Conservation (phyloP, 2,329 filamentous ascomycete species). For the Aspergillus sp. region DNA sequence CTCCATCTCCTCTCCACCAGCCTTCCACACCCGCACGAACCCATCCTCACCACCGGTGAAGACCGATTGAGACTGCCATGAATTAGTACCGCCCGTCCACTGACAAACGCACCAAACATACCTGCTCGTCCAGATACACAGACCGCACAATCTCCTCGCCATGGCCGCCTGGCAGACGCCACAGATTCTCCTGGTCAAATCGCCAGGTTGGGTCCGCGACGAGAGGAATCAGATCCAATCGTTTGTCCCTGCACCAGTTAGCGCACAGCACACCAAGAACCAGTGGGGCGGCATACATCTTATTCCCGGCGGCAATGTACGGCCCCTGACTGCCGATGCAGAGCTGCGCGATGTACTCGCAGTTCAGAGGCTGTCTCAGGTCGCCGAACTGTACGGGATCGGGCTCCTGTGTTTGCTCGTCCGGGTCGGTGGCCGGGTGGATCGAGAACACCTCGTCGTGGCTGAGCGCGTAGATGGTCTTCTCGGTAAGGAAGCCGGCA, state of each 20-base stretch:
- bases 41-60: conserved; percentile 48
- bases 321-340: conserved; percentile 42
- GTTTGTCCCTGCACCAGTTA: conserved; percentile 30
- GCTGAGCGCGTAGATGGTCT: conserved; percentile 57
- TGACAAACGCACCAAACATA: conserved; percentile 20
- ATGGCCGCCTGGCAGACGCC: conserved; percentile 47
- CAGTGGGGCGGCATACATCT: conserved; percentile 38
- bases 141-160: conserved; percentile 49
- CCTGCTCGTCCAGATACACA: conserved; percentile 43
- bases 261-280: neutral
- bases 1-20: conserved; percentile 17
- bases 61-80: conserved; percentile 33
- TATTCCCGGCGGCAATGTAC: conserved; percentile 49
- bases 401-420: conserved; percentile 46
- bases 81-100: conserved; percentile 1
- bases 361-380: conserved; percentile 52
- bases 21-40: conserved; percentile 38
- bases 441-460: conserved; percentile 62
- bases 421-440: conserved; percentile 52
- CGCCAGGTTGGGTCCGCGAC: conserved; percentile 34
- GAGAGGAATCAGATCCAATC: conserved; percentile 44
- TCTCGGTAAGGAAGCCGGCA: conserved; percentile 55
- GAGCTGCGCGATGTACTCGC: conserved; percentile 60
- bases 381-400: conserved; percentile 54
- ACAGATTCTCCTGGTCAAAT: conserved; percentile 38